Conservation (phyloP, 257 asterid genomes). For the Salvia miltiorrhiza region DNA sequence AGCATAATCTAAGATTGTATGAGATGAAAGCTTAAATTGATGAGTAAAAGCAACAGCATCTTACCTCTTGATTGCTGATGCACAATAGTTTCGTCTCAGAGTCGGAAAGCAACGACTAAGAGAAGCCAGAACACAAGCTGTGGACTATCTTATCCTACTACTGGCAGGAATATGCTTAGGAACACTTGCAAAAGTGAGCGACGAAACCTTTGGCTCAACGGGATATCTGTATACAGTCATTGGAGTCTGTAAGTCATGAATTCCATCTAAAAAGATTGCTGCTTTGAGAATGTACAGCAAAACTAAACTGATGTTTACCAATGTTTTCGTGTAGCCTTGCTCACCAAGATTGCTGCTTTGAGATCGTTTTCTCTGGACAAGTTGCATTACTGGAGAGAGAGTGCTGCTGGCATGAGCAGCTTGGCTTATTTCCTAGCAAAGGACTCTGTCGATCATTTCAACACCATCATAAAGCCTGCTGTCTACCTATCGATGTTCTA, state of each 20-base stretch:
- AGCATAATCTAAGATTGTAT: neutral
- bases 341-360: slow-evolving; percentile 83
- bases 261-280: neutral
- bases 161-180: slow-evolving; percentile 95
- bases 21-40: neutral
- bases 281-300: neutral
- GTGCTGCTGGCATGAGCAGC: slow-evolving; percentile 97
- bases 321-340: slow-evolving; percentile 54
- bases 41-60: neutral
- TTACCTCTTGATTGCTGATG: neutral
- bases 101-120: slow-evolving; percentile 79
- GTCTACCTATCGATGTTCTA: slow-evolving; percentile 95
- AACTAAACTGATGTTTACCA: neutral
- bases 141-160: slow-evolving; percentile 77
- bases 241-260: slow-evolving; percentile 74
- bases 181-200: slow-evolving; percentile 90
- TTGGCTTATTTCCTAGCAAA: slow-evolving; percentile 87
- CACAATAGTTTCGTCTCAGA: slow-evolving; percentile 35
- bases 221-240: slow-evolving; percentile 97
- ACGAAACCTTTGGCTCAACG: slow-evolving; percentile 76
- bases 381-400: slow-evolving; percentile 96
- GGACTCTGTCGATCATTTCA: slow-evolving; percentile 90
- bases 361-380: slow-evolving; percentile 89
- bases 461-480: slow-evolving; percentile 78
- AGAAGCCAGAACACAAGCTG: slow-evolving; percentile 78